Evolutionary conservation across 495 filamentous ascomycete genomes (phyloP).

Genomic region (Penicillium chermesinum): DNA sequence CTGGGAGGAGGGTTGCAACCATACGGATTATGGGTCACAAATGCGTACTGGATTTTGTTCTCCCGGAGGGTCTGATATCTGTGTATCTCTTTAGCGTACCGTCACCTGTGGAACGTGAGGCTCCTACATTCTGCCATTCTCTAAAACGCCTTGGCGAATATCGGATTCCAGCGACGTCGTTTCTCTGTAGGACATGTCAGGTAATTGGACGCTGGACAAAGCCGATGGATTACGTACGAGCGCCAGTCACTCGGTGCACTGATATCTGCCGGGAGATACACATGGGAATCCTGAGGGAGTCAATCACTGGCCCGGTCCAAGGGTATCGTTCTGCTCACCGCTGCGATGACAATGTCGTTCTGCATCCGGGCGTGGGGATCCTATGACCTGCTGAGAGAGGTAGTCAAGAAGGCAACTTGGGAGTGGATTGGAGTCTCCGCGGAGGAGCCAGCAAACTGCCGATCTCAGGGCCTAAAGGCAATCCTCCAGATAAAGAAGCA

Average conservation of each 20-base stretch:
- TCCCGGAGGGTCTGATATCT: constrained; percentile 5
- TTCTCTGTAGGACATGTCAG: constrained; percentile 5
- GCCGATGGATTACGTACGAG: constrained; percentile 3
- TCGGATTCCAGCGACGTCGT: constrained; percentile 13
- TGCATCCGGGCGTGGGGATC: background rate
- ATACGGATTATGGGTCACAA: too few species aligned
- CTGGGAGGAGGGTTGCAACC: background rate
- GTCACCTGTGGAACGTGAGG: background rate
- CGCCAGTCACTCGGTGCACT: constrained; percentile 4
- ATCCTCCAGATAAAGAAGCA: background rate
- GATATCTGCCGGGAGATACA: background rate
- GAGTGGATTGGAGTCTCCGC: background rate
- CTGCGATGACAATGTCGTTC: too few species aligned
- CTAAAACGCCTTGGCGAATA: constrained; percentile 8
- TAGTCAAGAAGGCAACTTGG: background rate
- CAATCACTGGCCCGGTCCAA: too few species aligned
- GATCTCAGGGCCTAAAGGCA: background rate
- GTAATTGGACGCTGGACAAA: background rate
- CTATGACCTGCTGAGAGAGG: background rate
- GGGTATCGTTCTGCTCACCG: too few species aligned
- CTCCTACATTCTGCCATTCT: constrained; percentile 6
- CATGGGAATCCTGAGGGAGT: constrained; percentile 2
- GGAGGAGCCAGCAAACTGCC: background rate
- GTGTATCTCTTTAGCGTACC: background rate
- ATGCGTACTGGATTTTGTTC: background rate